Conservation (phyloP, 2,329 filamentous ascomycete species). For the Falciphora oryzae region DNA sequence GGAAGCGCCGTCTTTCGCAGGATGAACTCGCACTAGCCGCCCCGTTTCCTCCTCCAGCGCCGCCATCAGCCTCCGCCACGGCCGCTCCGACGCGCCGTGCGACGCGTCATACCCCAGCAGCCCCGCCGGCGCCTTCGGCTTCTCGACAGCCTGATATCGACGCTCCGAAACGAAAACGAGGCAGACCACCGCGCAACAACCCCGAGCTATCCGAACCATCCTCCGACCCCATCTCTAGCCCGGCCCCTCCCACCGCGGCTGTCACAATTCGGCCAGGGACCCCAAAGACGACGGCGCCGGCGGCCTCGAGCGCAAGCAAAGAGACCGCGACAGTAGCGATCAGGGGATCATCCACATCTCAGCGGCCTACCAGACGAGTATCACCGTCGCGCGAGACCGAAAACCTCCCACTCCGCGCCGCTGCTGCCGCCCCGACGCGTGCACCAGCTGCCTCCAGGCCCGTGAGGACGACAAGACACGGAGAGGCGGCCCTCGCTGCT, state of each 20-base stretch:
- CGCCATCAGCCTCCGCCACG: slow-evolving; percentile 3
- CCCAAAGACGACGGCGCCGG: slow-evolving; percentile 38
- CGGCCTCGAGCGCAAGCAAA: slow-evolving; percentile 19
- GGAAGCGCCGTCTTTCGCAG: slow-evolving; percentile 23
- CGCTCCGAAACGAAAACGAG: slow-evolving; percentile 3
- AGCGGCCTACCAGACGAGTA: neutral
- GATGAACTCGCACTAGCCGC: slow-evolving; percentile 5
- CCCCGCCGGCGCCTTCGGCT: slow-evolving; percentile 14
- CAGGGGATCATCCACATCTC: neutral
- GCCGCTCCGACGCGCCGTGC: slow-evolving; percentile 22
- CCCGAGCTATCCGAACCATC: neutral
- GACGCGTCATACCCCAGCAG: slow-evolving; percentile 28
- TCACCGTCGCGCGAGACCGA: neutral
- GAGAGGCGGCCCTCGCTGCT: neutral
- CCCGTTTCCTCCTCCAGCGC: neutral
- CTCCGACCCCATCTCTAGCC: neutral
- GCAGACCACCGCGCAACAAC: neutral
- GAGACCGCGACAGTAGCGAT: neutral
- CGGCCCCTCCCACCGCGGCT: neutral
- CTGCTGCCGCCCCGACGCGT: neutral
- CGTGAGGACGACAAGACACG: neutral
- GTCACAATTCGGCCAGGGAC: neutral
- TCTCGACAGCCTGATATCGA: neutral
- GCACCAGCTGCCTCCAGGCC: neutral
- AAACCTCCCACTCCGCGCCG: neutral